Evolutionary conservation across 2,329 filamentous ascomycete species (phyloP), one percentile per base, ranked within the genome.

Genomic region (Fusarium liriodendri): DNA sequence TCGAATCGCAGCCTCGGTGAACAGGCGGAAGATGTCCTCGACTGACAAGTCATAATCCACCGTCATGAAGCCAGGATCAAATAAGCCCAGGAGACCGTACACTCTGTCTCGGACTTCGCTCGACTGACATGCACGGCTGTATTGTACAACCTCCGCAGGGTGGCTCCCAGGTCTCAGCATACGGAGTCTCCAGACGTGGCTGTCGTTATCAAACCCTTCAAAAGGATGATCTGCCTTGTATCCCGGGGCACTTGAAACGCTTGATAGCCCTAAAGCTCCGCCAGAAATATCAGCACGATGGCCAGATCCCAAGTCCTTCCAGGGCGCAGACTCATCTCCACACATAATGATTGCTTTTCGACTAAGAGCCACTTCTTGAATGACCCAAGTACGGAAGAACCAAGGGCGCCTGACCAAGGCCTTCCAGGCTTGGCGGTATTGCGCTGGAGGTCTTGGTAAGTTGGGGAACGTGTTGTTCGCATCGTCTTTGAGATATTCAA

Each of bases 361-460:
- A 1, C 66, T 58, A 3, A 72, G 70, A 1, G 62, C 60, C 10
- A 72, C 55, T 5, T 72, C 70, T 22, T 72, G 70, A 0, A 73
- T 71, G 0, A 73, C 70, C 70, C 70, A 73, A 1, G 70, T 72
- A 5, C 70, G 70, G 5, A 27, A 72, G 52, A 72, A 72, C 70
- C 70, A 73, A 1, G 70, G 66, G 1, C 70, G 29, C 22, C 20
- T 72, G 14, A 72, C 0, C 2, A 72, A 22, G 0, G 57, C 37
- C 1, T 8, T 42, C 70, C 70, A 72, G 0, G 70, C 70, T 1
- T n/a, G 25, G 0, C 42, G 70, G 4, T 55, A 27, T 6, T 9
- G 9, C 14, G 6, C 18, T 29, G 50, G 50, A 4, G 50, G 50
- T 10, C 8, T 32, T 54, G 10, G 50, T n/a, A 20, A 14, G 27